phyloP scores from a whole-genome alignment of 2,329 filamentous ascomycete species.

The Pezicula neosporulosa region DNA sequence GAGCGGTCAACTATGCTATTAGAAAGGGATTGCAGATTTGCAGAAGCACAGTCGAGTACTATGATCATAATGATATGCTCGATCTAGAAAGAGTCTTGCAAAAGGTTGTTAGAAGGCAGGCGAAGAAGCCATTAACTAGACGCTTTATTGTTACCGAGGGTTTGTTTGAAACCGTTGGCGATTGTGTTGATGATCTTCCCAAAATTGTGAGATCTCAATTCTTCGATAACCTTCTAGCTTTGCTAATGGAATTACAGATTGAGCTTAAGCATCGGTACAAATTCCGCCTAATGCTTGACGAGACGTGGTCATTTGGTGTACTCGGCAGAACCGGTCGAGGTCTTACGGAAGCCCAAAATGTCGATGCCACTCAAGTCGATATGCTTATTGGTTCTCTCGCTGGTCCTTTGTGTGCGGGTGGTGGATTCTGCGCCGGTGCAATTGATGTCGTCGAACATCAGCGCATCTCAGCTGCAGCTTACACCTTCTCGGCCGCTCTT shows the following conservation, averaged over 20 bases:
- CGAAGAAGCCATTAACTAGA: conserved; percentile 77
- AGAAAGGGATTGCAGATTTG: conserved; percentile 93
- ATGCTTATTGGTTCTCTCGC: conserved; percentile 95
- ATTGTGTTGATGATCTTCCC: conserved; percentile 79
- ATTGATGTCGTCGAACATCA: conserved; percentile 95
- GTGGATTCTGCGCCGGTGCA: conserved; percentile 91
- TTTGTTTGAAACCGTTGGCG: conserved; percentile 86
- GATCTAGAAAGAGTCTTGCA: conserved; percentile 84
- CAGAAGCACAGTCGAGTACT: conserved; percentile 88
- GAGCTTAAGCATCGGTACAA: conserved; percentile 96
- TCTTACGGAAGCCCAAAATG: conserved; percentile 93
- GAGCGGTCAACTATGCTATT: conserved; percentile 88
- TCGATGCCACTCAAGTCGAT: conserved; percentile 88
- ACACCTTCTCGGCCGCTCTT: conserved; percentile 93
- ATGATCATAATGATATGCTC: conserved; percentile 92
- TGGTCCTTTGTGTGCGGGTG: conserved; percentile 85
- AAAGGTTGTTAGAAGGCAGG: conserved; percentile 83
- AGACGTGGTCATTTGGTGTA: conserved; percentile 96
- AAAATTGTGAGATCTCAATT: conserved; percentile 60
- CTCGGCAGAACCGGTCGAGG: conserved; percentile 88
- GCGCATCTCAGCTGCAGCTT: conserved; percentile 85
- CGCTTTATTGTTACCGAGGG: conserved; percentile 96
- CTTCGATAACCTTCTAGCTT: not conserved
- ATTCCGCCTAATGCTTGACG: conserved; percentile 94
- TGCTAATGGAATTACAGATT: conserved; percentile 46